Evolutionary conservation across 768 basidiomycete species (phyloP), one percentile per base, ranked within the genome.

Genomic region (Russula foetens): DNA sequence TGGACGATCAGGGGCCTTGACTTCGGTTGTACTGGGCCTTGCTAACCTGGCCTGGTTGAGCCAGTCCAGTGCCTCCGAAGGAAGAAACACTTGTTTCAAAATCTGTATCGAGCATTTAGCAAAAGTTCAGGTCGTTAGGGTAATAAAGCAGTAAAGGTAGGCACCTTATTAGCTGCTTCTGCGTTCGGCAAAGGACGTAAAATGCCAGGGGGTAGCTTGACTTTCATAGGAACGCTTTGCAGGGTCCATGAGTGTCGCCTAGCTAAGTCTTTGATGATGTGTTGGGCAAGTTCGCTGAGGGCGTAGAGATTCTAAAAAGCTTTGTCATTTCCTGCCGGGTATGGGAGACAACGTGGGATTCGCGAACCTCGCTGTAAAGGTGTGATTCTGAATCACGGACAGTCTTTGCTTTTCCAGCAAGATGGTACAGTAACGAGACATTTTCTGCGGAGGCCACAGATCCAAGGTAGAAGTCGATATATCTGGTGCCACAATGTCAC

Each of bases 391-490:
- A 75, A 70, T 98, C 96, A 4, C 88, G 82, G 7, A 96, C 90
- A 0, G 90, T 90, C 77, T 98, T 98, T 54, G 84, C 76, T 70
- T 88, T 90, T 67, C 79, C 73, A 0, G 94, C 87, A 17, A 98
- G 77, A 67, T 91, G 84, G 65, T 85, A 93, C 17, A 99, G 75
- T 2, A 98, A 78, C 0, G 89, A 82, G 21, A 98, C 75, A 65
- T 92, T 98, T 43, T 98, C 92, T n/a, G 81, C 70, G 19, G 80
- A 84, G 23, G 81, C 85, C 21, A 98, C 74, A 56, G 84, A 78
- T 49, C 90, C 86, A 12, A 98, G 78, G 71, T 90, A 98, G 67
- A 95, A 88, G 29, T 90, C 84, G 59, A 98, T 78, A 71, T 97
- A 96, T 73, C 94, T 97, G 67, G n/a, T 53, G 44, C 61, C 33